Evolutionary conservation across 148 eudicot genomes (phyloP).

Genomic region (Chenopodium album): DNA sequence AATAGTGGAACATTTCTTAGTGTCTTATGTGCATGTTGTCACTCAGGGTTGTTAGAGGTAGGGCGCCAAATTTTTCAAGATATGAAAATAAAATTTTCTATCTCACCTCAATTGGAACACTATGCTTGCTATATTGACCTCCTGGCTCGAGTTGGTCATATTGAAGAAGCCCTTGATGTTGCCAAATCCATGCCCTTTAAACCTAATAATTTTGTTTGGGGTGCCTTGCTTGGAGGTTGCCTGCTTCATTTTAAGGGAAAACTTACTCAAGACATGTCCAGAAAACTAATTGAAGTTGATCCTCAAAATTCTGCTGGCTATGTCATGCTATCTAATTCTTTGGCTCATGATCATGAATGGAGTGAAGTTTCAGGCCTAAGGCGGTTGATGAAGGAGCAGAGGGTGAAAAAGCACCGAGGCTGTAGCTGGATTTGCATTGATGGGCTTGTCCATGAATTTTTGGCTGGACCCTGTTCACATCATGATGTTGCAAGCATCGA

Average conservation of each 20-base stretch:
- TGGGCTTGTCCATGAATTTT: conserved; percentile 62
- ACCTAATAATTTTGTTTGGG: conserved; percentile 77
- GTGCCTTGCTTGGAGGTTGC: conserved; percentile 82
- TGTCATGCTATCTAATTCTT: conserved; percentile 74
- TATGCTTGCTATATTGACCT: conserved; percentile 80
- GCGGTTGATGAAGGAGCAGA: conserved; percentile 56
- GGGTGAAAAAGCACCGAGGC: conserved; percentile 66
- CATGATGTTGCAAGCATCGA: conserved; percentile 35
- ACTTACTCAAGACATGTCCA: conserved; percentile 50
- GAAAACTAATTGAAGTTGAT: conserved; percentile 57
- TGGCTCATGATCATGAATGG: conserved; percentile 64
- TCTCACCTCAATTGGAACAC: conserved; percentile 59
- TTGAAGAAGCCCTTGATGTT: conserved; percentile 74
- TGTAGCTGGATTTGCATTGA: conserved; percentile 66
- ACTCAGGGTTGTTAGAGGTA: conserved; percentile 60
- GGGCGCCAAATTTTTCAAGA: conserved; percentile 62
- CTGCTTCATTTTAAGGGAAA: conserved; percentile 57
- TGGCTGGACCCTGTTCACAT: conserved; percentile 53
- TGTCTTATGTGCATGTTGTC: conserved; percentile 66
- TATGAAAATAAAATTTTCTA: conserved; percentile 34
- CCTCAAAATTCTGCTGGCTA: conserved; percentile 78
- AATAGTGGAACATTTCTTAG: conserved; percentile 62
- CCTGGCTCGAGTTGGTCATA: conserved; percentile 58
- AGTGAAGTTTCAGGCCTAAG: conserved; percentile 57
- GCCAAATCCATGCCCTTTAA: conserved; percentile 64